These are phyloP conservation scores for Talaromyces sp. DNA, from an alignment of 2,329 filamentous ascomycete species.

Conservation along the genomic window DNA sequence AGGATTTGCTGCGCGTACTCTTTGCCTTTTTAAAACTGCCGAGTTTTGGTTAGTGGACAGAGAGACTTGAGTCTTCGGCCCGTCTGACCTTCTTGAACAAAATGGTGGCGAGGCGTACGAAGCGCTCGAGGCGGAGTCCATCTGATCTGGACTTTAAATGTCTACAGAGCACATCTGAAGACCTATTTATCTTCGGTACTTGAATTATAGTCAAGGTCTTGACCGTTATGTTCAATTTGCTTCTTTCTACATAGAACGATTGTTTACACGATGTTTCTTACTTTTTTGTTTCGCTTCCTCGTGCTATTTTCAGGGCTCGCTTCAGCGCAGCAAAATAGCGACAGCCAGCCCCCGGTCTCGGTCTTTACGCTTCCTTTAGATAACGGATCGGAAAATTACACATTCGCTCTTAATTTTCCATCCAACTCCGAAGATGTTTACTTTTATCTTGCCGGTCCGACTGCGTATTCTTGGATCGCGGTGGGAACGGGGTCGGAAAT, in stretches of 20 bases:
- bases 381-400: constrained; percentile 12
- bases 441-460: constrained; percentile 19
- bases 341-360: background rate
- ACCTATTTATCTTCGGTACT: background rate
- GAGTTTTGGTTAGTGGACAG: too few relatives aligned
- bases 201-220: background rate
- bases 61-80: too few relatives aligned
- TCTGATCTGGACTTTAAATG: background rate
- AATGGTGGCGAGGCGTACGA: too few relatives aligned
- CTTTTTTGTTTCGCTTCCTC: background rate
- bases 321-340: background rate
- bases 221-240: background rate
- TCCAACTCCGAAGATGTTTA: constrained; percentile 18
- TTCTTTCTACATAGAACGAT: background rate
- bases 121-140: background rate
- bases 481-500: constrained; percentile 17
- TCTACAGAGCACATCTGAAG: background rate
- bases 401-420: constrained; percentile 20
- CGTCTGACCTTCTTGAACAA: too few relatives aligned
- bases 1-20: too few relatives aligned
- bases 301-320: background rate
- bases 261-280: background rate
- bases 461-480: constrained; percentile 18
- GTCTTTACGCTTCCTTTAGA: constrained; percentile 14
- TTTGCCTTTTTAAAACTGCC: too few relatives aligned